These are phyloP conservation scores for Sisymbrium irio DNA, from an alignment of 345 rosid genomes.

Conservation along the genomic window DNA sequence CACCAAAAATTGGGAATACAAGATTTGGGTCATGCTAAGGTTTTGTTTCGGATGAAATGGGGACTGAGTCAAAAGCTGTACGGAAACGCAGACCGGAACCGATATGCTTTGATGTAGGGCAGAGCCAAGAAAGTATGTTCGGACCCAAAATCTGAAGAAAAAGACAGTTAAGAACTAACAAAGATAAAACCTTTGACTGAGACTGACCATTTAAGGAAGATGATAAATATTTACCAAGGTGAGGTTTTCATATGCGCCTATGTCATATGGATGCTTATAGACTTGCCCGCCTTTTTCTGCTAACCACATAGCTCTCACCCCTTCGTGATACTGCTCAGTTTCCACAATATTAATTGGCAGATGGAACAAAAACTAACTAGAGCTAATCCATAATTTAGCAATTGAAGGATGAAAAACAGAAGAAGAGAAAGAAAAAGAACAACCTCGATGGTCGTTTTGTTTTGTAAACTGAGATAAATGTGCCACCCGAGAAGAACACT, in stretches of 20 bases:
- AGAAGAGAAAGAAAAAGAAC: constrained; percentile 1
- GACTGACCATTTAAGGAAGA: not conserved
- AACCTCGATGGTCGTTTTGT: constrained; percentile 95
- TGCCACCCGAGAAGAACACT: constrained; percentile 87
- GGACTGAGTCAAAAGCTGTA: constrained; percentile 50
- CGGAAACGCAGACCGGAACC: constrained; percentile 77
- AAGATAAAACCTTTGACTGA: not conserved
- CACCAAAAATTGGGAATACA: not conserved
- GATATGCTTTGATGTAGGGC: constrained; percentile 62
- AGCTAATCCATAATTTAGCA: not conserved
- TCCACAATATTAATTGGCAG: constrained; percentile 2
- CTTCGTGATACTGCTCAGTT: constrained; percentile 77
- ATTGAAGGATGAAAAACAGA: not conserved
- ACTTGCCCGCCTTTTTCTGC: constrained; percentile 86
- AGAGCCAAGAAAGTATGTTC: constrained; percentile 67
- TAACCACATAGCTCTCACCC: constrained; percentile 91
- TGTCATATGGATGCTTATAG: constrained; percentile 85
- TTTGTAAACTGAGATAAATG: constrained; percentile 72
- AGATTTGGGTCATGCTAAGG: constrained; percentile 6
- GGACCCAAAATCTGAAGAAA: constrained; percentile 74
- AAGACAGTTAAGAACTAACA: not conserved
- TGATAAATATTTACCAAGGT: constrained; percentile 44
- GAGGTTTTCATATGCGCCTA: constrained; percentile 67
- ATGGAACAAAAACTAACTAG: not conserved
- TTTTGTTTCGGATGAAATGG: constrained; percentile 35